A percentile compares a stretch with the other conserved stretches of the same genome.
These are phyloP conservation scores for Cercospora citrullina DNA, from an alignment of 2,329 filamentous ascomycete species.

Conservation along the genomic window DNA sequence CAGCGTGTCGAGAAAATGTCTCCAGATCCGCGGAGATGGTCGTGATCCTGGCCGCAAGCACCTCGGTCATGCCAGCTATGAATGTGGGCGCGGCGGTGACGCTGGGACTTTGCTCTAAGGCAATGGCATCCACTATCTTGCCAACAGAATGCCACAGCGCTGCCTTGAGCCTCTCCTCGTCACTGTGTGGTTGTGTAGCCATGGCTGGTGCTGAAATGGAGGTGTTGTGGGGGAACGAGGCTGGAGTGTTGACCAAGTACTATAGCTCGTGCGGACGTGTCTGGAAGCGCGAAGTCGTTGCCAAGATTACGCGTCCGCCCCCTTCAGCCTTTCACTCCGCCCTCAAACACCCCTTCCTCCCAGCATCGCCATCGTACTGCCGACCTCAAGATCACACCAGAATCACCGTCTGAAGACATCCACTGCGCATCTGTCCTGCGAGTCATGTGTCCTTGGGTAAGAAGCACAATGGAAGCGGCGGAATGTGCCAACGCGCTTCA, in stretches of 20 bases:
- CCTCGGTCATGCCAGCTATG: conserved; percentile 68
- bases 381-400: background rate
- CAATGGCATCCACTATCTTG: conserved; percentile 85
- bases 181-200: conserved; percentile 10
- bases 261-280: background rate
- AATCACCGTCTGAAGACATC: background rate
- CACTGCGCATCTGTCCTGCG: background rate
- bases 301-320: background rate
- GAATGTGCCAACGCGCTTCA: conserved; percentile 19
- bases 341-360: background rate
- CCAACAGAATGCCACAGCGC: conserved; percentile 82
- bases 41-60: conserved; percentile 78
- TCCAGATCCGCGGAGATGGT: conserved; percentile 57
- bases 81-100: conserved; percentile 71
- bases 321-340: background rate
- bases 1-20: conserved; percentile 71
- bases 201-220: conserved; percentile 15
- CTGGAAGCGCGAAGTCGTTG: background rate
- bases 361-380: background rate
- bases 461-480: conserved; percentile 7
- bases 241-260: background rate
- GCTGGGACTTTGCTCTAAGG: conserved; percentile 58
- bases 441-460: background rate
- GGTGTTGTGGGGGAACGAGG: background rate
- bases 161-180: conserved; percentile 71